Base-by-base conservation (phyloP, 306 rosid species). In the Morella rubra region DNA sequence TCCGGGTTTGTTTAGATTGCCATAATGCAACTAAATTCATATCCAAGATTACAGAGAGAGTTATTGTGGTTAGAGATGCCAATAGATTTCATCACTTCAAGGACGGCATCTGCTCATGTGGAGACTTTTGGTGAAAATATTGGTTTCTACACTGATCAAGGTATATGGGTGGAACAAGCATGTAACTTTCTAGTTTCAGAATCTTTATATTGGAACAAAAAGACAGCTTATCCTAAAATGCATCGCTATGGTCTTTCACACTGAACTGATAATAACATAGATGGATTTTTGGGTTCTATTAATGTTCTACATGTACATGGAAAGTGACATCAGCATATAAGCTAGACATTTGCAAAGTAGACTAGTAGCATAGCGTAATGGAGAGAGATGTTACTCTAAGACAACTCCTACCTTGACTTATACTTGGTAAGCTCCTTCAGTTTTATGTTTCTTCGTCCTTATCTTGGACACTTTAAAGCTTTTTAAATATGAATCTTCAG, bases 1-100 rank as follows among this genome's bases (percentile, higher is more conserved):
- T 92, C 51, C 87, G 98, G 80, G 97, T 92, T 87, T 95, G 97
- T 84, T 84, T 92, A 86, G 99, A 92, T 84, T 92, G 99, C 70
- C 97, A 92, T 76, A 84, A 85, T 72, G 97, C 93, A 70, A 92
- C 97, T 69, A 95, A 92, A 83, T 91, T 88, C 80, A 88, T 92
- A 85, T 95, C 97, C 14, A 90, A 90, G 93, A 87, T 92, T 81
- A 88, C 92, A 6, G 85, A 86, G 83, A 94, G 97, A 85, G 87
- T 87, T 78, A 90, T 92, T 79, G 87, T 92, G 70, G 99, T 95
- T 37, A 90, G 99, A 79, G 97, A 95, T 86, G 97, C 99, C n/a
- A 95, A 90, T 78, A 89, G 97, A 81, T 95, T 92, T 81, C 97
- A 95, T 83, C 99, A 88, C 87, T 92, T 92, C 81, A 86, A 90